These are phyloP conservation scores for Daldinia bambusicola DNA, from an alignment of 495 filamentous ascomycete genomes.

Conservation along the genomic window DNA sequence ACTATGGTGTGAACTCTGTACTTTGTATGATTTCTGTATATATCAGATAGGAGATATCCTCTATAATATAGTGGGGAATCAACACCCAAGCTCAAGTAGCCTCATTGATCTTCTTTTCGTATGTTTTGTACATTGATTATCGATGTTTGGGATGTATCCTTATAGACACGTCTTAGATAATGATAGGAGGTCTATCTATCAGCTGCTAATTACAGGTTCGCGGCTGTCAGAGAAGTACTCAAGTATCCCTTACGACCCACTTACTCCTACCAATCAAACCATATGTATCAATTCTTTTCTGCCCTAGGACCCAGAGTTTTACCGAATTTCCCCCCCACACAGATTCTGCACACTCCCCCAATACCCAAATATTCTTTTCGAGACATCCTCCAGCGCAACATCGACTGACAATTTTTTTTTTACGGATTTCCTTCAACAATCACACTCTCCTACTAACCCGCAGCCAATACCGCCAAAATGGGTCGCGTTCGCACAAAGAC, in stretches of 20 bases:
- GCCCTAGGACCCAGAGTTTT: constrained; percentile 47
- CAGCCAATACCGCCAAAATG: constrained; percentile 77
- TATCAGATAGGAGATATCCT: constrained; percentile 23
- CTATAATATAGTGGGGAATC: constrained; percentile 11
- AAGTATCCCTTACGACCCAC: not conserved
- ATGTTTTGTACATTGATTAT: no score
- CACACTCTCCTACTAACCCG: constrained; percentile 37
- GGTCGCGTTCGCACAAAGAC: constrained; percentile 99
- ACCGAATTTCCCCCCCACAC: constrained; percentile 47
- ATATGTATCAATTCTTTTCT: constrained; percentile 1
- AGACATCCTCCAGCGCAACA: constrained; percentile 18
- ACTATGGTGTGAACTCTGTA: constrained; percentile 17
- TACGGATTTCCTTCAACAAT: constrained; percentile 33
- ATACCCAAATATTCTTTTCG: constrained; percentile 29
- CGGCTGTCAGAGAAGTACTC: not conserved
- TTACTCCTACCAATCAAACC: not conserved
- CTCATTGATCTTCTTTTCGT: not conserved
- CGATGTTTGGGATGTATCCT: no score
- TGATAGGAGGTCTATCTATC: not conserved
- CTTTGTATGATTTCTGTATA: constrained; percentile 36
- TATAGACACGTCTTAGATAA: no score
- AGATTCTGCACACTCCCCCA: constrained; percentile 39
- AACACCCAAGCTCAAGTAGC: not conserved
- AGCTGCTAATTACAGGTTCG: not conserved
- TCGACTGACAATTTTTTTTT: constrained; percentile 14